These are phyloP conservation scores for Sphagnum magellanicum DNA, from an alignment of 228 moss, liverwort and hornwort species.

Conservation along the genomic window DNA sequence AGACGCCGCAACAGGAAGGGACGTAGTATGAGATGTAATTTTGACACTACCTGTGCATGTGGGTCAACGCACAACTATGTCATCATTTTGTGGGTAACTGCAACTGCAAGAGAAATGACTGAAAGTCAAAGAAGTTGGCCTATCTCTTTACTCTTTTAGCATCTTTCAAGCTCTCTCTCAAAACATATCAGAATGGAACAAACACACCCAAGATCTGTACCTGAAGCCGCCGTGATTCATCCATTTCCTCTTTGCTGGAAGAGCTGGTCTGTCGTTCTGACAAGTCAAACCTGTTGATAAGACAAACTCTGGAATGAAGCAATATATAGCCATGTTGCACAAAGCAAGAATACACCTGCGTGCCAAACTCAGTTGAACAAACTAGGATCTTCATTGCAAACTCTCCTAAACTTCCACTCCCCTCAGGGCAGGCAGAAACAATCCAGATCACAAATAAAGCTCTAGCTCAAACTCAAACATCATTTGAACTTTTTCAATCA, in stretches of 20 bases:
- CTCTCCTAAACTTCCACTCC: no score
- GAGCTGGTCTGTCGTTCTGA: conserved; percentile 42
- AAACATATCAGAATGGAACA: neutral
- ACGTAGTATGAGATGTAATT: conserved; percentile 72
- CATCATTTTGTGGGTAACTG: no score
- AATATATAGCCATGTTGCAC: neutral
- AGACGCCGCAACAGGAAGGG: conserved; percentile 85
- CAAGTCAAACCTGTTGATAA: conserved; percentile 59
- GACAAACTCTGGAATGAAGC: neutral
- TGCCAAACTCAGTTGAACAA: no score
- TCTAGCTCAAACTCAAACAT: neutral
- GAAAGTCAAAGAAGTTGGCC: no score
- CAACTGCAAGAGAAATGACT: no score
- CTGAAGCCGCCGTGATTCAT: conserved; percentile 61
- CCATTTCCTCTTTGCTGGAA: conserved; percentile 35
- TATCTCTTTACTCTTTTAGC: no score
- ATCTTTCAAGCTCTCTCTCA: no score
- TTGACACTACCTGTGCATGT: conserved; percentile 56
- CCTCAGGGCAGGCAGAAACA: neutral
- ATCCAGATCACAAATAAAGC: neutral
- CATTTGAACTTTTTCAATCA: neutral
- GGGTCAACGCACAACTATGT: neutral
- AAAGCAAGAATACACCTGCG: neutral
- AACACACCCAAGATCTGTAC: conserved; percentile 9
- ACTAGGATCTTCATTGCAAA: neutral